Percentiles rank a stretch among this genome's conserved stretches.
phyloP scores from a whole-genome alignment of 371 early-diverging fungal species.

The Mortierella sp. region DNA sequence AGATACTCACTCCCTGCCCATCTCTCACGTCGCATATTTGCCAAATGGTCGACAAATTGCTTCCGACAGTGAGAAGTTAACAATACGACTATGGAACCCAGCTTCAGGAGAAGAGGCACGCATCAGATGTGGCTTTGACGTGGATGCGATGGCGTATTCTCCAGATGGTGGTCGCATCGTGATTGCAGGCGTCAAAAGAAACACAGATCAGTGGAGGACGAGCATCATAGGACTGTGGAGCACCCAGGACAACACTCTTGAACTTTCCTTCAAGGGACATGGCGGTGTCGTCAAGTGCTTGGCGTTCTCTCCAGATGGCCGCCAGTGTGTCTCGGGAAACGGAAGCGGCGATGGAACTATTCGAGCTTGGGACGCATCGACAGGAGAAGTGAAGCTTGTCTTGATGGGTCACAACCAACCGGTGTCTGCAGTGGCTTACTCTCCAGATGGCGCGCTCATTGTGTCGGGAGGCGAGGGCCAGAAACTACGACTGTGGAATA shows the following conservation, averaged over 20 bases:
- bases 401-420: neutral
- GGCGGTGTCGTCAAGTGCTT: no score
- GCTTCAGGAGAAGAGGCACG: no score
- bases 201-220: no score
- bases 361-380: neutral
- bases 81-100: no score
- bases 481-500: neutral
- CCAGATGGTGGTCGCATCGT: no score
- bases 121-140: no score
- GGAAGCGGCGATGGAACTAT: neutral
- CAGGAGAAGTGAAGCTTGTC: neutral
- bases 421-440: neutral
- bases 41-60: neutral
- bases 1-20: neutral
- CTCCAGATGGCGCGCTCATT: neutral
- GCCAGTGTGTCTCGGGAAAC: neutral
- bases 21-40: conserved; percentile 13
- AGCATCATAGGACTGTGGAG: no score
- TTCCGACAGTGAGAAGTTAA: no score
- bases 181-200: no score
- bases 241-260: no score
- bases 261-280: no score
- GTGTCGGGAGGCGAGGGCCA: neutral
- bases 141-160: no score
- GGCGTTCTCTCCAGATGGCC: conserved; percentile 15